A percentile compares a stretch with the other conserved stretches of the same genome.
Evolutionary conservation across 1,139 yeast species (phyloP).

Genomic region (Yamadazyma sp.): DNA sequence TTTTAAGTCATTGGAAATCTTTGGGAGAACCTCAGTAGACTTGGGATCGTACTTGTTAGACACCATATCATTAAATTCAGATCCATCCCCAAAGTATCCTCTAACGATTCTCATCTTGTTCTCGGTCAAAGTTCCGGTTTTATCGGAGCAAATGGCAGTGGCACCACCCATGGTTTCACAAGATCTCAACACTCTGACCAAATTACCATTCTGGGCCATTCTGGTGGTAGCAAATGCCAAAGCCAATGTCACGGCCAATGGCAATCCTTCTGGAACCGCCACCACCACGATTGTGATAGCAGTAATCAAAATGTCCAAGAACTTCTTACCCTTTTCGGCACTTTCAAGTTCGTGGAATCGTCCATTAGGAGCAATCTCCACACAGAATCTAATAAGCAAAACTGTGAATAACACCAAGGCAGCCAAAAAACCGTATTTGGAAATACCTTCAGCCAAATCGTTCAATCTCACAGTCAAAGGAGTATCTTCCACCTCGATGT

Average conservation of each 20-base stretch:
- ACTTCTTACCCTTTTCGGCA: slow-evolving; percentile 80
- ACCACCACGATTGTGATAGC: slow-evolving; percentile 92
- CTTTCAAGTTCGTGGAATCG: slow-evolving; percentile 44
- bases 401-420: slow-evolving; percentile 78
- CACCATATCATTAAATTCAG: slow-evolving; percentile 46
- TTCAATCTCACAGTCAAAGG: slow-evolving; percentile 86
- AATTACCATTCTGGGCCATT: slow-evolving; percentile 94
- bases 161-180: slow-evolving; percentile 99
- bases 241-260: slow-evolving; percentile 93
- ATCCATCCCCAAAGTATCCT: slow-evolving; percentile 57
- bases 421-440: slow-evolving; percentile 87
- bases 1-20: slow-evolving; percentile 33
- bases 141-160: slow-evolving; percentile 94
- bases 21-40: slow-evolving; percentile 32
- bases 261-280: slow-evolving; percentile 98
- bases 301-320: slow-evolving; percentile 83
- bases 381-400: slow-evolving; percentile 72
- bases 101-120: slow-evolving; percentile 87
- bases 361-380: slow-evolving; percentile 59
- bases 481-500: slow-evolving; percentile 75
- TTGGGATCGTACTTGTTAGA: slow-evolving; percentile 21
- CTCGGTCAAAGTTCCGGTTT: slow-evolving; percentile 94
- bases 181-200: slow-evolving; percentile 88
- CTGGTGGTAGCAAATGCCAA: slow-evolving; percentile 97
- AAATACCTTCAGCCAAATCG: slow-evolving; percentile 85